Percentiles rank a stretch among this genome's conserved stretches.
phyloP scores from a whole-genome alignment of 257 asterid genomes.

The Salvia rosmarinus region DNA sequence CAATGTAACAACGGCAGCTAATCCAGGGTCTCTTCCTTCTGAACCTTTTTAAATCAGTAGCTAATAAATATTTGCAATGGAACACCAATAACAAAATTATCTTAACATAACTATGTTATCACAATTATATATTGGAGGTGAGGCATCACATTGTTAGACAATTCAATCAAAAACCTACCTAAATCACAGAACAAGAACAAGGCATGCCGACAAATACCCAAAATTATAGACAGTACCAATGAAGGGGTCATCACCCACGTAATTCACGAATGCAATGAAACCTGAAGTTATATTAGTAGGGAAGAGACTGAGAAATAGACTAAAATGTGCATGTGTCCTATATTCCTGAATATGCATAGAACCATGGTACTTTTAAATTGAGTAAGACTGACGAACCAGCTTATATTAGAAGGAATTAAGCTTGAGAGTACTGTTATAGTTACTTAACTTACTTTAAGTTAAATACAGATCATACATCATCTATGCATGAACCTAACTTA shows the following conservation, averaged over 20 bases:
- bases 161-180: conserved; percentile 17
- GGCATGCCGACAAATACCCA: neutral
- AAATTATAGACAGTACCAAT: conserved; percentile 14
- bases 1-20: conserved; percentile 85
- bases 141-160: conserved; percentile 14
- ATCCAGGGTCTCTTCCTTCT: conserved; percentile 77
- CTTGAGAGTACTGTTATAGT: neutral
- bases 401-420: conserved; percentile 5
- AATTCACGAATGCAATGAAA: conserved; percentile 14
- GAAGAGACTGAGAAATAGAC: conserved; percentile 10
- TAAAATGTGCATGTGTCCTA: neutral
- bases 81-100: conserved; percentile 1
- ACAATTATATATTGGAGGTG: neutral
- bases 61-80: conserved; percentile 18
- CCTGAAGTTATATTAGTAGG: neutral
- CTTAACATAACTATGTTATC: neutral
- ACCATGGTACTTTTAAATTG: conserved; percentile 5
- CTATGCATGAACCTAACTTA: conserved; percentile 44
- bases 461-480: conserved; percentile 26
- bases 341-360: conserved; percentile 9
- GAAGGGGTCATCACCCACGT: conserved; percentile 15
- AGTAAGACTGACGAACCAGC: conserved; percentile 10
- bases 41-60: conserved; percentile 47
- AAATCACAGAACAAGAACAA: conserved; percentile 5
- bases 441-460: neutral